Conservation (phyloP, 2,329 filamentous ascomycete genomes). For the Botrytis fabae region DNA sequence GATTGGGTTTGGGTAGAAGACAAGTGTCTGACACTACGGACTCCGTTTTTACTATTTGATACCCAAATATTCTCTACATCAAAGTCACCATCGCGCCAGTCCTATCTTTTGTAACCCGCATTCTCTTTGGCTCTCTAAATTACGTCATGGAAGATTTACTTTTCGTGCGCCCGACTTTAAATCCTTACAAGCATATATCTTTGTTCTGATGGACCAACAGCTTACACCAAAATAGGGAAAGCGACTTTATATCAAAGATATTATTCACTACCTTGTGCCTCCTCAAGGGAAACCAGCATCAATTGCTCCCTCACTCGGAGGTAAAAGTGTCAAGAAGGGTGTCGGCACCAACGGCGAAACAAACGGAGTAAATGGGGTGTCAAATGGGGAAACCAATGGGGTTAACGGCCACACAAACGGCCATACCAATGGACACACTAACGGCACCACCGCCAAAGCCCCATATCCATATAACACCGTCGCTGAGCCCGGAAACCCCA, state of each 20-base stretch:
- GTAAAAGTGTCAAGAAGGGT: constrained; percentile 37
- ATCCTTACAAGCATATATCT: background rate
- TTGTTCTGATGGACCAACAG: constrained; percentile 3
- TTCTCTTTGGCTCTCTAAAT: background rate
- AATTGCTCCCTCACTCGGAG: constrained; percentile 73
- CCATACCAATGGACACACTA: constrained; percentile 30
- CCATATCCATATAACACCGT: constrained; percentile 58
- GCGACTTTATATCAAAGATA: constrained; percentile 97
- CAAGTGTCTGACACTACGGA: constrained; percentile 12
- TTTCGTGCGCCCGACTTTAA: background rate
- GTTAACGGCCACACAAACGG: constrained; percentile 25
- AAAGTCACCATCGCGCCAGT: background rate
- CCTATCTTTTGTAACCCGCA: background rate
- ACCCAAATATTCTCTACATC: too few relatives aligned
- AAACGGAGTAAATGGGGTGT: constrained; percentile 33
- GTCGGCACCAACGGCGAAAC: constrained; percentile 38
- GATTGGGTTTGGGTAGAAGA: constrained; percentile 1
- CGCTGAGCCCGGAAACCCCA: constrained; percentile 73
- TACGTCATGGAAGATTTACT: background rate
- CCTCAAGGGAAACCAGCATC: constrained; percentile 66
- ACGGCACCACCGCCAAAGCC: constrained; percentile 31
- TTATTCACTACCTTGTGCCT: constrained; percentile 86
- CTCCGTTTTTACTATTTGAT: background rate
- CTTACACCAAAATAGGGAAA: constrained; percentile 49
- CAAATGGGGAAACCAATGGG: constrained; percentile 33